Evolutionary conservation across 2,329 filamentous ascomycete species (phyloP), one percentile per base, ranked within the genome.

Genomic region (Ophiostoma fasciatum): DNA sequence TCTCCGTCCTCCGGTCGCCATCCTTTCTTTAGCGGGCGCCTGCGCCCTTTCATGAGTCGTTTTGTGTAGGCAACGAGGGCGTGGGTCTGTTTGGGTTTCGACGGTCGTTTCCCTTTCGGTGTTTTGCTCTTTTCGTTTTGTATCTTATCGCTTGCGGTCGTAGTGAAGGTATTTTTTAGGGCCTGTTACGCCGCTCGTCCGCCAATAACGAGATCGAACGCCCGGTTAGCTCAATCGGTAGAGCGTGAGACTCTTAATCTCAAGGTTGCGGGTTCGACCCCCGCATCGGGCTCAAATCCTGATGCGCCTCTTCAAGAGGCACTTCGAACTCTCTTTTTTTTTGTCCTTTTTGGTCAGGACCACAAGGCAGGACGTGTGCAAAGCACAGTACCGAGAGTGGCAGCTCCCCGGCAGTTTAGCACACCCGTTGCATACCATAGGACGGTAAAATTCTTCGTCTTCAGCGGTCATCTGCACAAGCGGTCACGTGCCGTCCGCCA

Each of bases 241-340:
- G 73, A 78, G 71, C 72, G 71, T 76, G 66, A 74, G 72, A 76
- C 73, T 77, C 73, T 71, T 69, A 69, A 66, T 49, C 47, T 48
- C 44, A 49, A 49, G 47, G 48, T 49, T 50, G 48, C 46, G 48
- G 48, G 48, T 50, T 50, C 47, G 62, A 64, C 59, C 61, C 62
- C 62, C 61, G 59, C 61, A 56, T 60, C 49, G 55, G 57, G 58
- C 58, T 60, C 55, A 58, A 58, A 52, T 58, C 56, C 57, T 47
- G 52, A 56, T 55, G 53, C 51, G 42, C 40, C 40, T 44, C 31
- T 29, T 25, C 4, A 25, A 25, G 23, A 13, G 11, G 13, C 4
- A 25, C 23, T 25, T 25, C 23, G 23, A 25, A 25, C 13, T 25
- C 23, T n/a, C n/a, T n/a, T n/a, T n/a, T n/a, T n/a, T n/a, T n/a